Base-by-base conservation (phyloP, 1,284 basidiomycete species). In the Cryptococcus jaspeensis region DNA sequence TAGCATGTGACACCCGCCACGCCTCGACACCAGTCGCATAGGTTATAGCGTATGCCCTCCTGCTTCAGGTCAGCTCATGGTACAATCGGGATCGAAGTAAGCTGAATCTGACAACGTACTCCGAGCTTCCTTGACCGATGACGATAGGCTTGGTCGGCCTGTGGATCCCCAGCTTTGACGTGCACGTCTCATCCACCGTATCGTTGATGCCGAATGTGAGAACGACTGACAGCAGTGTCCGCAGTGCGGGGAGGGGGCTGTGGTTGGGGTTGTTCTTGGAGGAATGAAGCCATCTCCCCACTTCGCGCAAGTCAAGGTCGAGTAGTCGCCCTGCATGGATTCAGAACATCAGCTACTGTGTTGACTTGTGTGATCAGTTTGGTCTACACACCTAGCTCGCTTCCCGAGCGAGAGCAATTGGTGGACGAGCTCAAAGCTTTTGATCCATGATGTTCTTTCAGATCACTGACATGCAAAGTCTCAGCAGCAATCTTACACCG, bases 1-100 rank as follows among this genome's bases (percentile, higher is more conserved):
- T 55, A 81, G 82, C 77, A 0, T 82, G 77, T 0, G 90, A 93
- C n/a, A 89, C 76, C 41, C 81, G 83, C 89, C 90, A 93, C n/a
- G 63, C 61, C 23, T 64, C 51, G n/a, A 50, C 16, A 3, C 51
- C 55, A n/a, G 40, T 32, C 12, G 48, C 58, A 40, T 56, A 59
- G 1, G 16, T 9, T 6, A 58, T 23, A 28, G 16, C 28, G 8
- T 38, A 35, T 15, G 48, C 15, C 23, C 48, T 37, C 20, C 28
- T 32, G 28, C 28, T 32, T 32, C 28, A 9, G 28, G 28, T 32
- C 28, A 32, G 28, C 9, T 9, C 4, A 32, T 32, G 28, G 28
- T 32, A 32, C 28, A n/a, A n/a, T n/a, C 15, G 5, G 44, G 25
- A 20, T 25, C 4, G 18, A 18, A 7, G 44, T 46, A 12, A 54